These are phyloP conservation scores for Lactarius quietus DNA, from an alignment of 768 basidiomycete genomes.

Conservation along the genomic window DNA sequence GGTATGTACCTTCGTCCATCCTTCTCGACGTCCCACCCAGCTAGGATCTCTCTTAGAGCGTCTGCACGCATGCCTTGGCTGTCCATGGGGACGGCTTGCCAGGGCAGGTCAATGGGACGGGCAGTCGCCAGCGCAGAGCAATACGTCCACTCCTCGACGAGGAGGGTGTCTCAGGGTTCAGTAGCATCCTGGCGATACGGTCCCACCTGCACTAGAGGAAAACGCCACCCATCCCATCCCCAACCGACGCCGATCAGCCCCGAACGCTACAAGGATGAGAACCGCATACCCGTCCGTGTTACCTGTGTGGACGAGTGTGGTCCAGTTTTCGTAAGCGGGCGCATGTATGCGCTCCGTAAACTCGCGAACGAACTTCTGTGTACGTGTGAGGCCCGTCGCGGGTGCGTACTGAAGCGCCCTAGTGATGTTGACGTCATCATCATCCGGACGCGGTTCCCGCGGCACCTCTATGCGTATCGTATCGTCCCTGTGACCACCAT, in stretches of 20 bases:
- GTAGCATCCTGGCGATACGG: slow-evolving; percentile 56
- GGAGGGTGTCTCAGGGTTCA: slow-evolving; percentile 58
- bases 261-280: neutral
- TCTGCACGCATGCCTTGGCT: slow-evolving; percentile 63
- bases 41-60: slow-evolving; percentile 54
- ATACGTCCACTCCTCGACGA: slow-evolving; percentile 74
- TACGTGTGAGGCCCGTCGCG: slow-evolving; percentile 49
- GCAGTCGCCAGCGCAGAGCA: slow-evolving; percentile 47
- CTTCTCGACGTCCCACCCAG: slow-evolving; percentile 55
- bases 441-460: slow-evolving; percentile 49
- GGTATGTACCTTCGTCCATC: neutral
- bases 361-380: slow-evolving; percentile 54
- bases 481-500: slow-evolving; percentile 33
- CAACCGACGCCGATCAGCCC: neutral
- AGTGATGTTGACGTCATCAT: slow-evolving; percentile 55
- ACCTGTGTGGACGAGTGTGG: slow-evolving; percentile 55
- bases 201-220: slow-evolving; percentile 52
- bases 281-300: slow-evolving; percentile 58
- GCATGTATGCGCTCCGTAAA: slow-evolving; percentile 52
- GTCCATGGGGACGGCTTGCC: slow-evolving; percentile 65
- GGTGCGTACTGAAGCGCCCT: slow-evolving; percentile 67
- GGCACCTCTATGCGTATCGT: slow-evolving; percentile 51
- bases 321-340: slow-evolving; percentile 60
- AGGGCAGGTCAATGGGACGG: slow-evolving; percentile 40
- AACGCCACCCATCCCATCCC: too few species aligned